These are phyloP conservation scores for Sphaerulina musiva DNA, from an alignment of 2,329 filamentous ascomycete species.

Conservation along the genomic window DNA sequence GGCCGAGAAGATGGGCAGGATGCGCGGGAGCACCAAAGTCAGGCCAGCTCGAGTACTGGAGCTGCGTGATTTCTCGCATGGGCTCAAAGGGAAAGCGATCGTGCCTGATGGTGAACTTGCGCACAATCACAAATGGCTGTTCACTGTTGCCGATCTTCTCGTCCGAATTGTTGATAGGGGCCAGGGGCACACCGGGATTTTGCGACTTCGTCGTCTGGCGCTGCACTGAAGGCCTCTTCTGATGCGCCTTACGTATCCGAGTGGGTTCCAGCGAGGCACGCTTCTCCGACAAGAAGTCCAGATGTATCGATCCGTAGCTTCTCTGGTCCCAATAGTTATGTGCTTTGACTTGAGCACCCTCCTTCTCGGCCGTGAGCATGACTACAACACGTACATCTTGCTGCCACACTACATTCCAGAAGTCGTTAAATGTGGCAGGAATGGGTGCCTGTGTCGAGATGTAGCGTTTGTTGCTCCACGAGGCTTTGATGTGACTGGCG, in stretches of 20 bases:
- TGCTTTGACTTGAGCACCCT: constrained; percentile 89
- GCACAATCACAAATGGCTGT: constrained; percentile 69
- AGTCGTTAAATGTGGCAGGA: constrained; percentile 88
- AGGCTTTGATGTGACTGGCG: constrained; percentile 75
- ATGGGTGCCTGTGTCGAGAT: constrained; percentile 93
- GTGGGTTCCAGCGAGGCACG: constrained; percentile 66
- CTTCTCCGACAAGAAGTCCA: constrained; percentile 74
- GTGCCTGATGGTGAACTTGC: constrained; percentile 80
- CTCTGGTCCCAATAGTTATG: constrained; percentile 84
- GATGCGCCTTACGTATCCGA: constrained; percentile 43
- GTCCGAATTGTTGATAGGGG: constrained; percentile 25
- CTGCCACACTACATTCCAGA: constrained; percentile 97
- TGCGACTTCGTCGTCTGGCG: constrained; percentile 35
- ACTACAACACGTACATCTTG: constrained; percentile 91
- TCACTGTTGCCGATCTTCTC: constrained; percentile 39
- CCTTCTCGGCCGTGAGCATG: constrained; percentile 90
- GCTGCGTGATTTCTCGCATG: constrained; percentile 85
- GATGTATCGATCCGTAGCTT: constrained; percentile 68
- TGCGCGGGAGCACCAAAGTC: constrained; percentile 92
- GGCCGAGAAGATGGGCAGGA: constrained; percentile 73
- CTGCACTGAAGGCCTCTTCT: constrained; percentile 36
- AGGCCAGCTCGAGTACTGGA: constrained; percentile 95
- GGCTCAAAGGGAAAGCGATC: constrained; percentile 70
- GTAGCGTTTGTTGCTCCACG: constrained; percentile 80
- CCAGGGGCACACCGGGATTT: constrained; percentile 27